phyloP scores from a whole-genome alignment of 2,329 filamentous ascomycete genomes.

The Aureobasidium lini region DNA sequence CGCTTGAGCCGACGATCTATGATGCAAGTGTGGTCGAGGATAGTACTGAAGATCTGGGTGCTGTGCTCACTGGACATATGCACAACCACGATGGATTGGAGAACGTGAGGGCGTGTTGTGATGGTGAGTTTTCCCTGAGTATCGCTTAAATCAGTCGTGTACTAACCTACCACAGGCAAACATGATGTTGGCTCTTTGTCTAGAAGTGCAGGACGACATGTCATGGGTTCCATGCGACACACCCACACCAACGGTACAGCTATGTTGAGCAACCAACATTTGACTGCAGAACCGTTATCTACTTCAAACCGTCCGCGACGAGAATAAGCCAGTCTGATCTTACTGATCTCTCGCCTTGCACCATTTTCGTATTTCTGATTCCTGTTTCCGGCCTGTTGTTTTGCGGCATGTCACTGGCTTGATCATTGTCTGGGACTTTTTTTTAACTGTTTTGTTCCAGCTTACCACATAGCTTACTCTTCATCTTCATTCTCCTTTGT shows the following conservation, averaged over 20 bases:
- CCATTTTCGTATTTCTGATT: neutral
- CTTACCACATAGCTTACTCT: neutral
- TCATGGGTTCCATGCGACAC: constrained; percentile 4
- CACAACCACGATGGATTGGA: constrained; percentile 73
- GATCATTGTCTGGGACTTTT: neutral
- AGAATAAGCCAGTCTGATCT: neutral
- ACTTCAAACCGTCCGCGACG: neutral
- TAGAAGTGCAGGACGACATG: constrained; percentile 12
- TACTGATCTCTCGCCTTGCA: neutral
- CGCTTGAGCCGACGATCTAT: constrained; percentile 27
- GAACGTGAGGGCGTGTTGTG: constrained; percentile 94
- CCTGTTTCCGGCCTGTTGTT: neutral
- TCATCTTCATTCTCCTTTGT: constrained; percentile 3
- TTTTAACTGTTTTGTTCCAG: neutral
- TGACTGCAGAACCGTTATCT: neutral
- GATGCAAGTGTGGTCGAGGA: constrained; percentile 60
- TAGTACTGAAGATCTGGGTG: constrained; percentile 68
- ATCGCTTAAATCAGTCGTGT: neutral
- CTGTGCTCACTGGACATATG: constrained; percentile 67
- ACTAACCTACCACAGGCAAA: constrained; percentile 32
- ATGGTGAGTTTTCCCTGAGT: constrained; percentile 58
- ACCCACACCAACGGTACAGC: constrained; percentile 3
- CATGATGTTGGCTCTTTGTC: constrained; percentile 44
- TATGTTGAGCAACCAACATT: neutral
- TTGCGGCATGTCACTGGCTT: neutral